These are phyloP conservation scores for Xylariaceae sp. DNA, from an alignment of 2,329 filamentous ascomycete species.

Conservation along the genomic window DNA sequence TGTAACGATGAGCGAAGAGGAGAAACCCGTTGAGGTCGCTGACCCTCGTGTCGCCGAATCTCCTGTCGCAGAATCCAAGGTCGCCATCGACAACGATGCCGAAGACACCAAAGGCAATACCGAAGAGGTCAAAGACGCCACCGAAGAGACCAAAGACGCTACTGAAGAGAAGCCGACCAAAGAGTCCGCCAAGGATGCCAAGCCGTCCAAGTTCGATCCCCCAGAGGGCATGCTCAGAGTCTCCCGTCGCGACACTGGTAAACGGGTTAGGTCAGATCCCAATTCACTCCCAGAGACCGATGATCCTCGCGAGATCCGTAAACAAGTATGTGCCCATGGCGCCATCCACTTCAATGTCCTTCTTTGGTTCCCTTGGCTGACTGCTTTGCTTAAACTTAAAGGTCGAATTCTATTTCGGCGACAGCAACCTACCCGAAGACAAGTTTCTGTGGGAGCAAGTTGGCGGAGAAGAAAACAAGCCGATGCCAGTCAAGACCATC, in stretches of 20 bases:
- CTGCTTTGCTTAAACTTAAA: slow-evolving; percentile 20
- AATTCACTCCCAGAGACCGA: slow-evolving; percentile 64
- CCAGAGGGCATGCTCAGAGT: slow-evolving; percentile 42
- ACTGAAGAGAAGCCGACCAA: slow-evolving; percentile 8
- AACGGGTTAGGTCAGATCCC: slow-evolving; percentile 68
- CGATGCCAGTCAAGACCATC: slow-evolving; percentile 73
- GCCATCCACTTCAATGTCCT: not conserved
- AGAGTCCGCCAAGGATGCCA: slow-evolving; percentile 1
- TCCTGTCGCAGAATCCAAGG: not conserved
- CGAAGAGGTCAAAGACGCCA: slow-evolving; percentile 4
- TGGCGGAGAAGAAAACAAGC: slow-evolving; percentile 74
- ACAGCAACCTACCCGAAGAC: slow-evolving; percentile 68
- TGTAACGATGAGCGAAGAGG: too few species aligned
- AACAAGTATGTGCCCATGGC: slow-evolving; percentile 56
- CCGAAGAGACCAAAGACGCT: slow-evolving; percentile 6
- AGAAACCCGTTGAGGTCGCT: slow-evolving; percentile 38
- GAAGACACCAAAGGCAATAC: not conserved
- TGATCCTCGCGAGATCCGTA: slow-evolving; percentile 76
- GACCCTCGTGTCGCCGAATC: slow-evolving; percentile 14
- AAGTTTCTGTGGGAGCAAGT: slow-evolving; percentile 79
- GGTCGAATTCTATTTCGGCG: slow-evolving; percentile 51
- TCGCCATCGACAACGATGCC: not conserved
- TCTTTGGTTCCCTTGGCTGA: not conserved
- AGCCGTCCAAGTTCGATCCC: slow-evolving; percentile 18
- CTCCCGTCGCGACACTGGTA: slow-evolving; percentile 36